Conservation (phyloP, 2,329 filamentous ascomycete species). For the Colletotrichum tropicicola region DNA sequence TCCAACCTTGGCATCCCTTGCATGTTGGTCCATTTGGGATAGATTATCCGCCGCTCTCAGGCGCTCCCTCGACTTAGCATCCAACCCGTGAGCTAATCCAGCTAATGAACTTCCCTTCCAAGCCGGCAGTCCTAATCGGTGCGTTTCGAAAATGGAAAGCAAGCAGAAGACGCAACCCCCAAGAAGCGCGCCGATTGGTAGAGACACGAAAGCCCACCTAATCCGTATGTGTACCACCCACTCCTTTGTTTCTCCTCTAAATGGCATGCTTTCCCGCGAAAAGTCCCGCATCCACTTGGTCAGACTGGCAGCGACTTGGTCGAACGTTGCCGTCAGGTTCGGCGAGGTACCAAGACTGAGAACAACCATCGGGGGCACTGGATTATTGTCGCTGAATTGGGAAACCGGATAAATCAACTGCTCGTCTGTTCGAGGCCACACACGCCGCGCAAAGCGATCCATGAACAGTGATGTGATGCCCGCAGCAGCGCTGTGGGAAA, state of each 20-base stretch:
- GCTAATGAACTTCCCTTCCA: conserved; percentile 5
- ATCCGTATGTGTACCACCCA: background rate
- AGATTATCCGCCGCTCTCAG: background rate
- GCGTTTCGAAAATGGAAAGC: background rate
- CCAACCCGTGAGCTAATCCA: background rate
- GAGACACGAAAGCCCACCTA: background rate
- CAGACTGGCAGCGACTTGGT: background rate
- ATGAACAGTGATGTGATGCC: background rate
- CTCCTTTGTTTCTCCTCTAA: background rate
- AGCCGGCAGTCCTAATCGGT: background rate
- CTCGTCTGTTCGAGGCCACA: background rate
- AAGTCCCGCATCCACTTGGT: background rate
- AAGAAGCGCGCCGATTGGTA: background rate
- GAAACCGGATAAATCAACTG: background rate
- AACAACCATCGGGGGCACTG: background rate
- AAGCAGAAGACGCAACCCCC: background rate
- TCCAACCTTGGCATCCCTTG: background rate
- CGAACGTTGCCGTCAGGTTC: background rate
- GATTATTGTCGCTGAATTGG: background rate
- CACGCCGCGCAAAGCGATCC: background rate
- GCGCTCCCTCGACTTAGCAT: background rate
- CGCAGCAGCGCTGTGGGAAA: background rate
- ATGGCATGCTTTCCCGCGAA: background rate
- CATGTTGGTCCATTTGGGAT: background rate
- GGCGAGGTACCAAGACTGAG: background rate